Evolutionary conservation across 2,329 filamentous ascomycete genomes (phyloP), one percentile per base, ranked within the genome.

Genomic region (Helminthosporium solani): DNA sequence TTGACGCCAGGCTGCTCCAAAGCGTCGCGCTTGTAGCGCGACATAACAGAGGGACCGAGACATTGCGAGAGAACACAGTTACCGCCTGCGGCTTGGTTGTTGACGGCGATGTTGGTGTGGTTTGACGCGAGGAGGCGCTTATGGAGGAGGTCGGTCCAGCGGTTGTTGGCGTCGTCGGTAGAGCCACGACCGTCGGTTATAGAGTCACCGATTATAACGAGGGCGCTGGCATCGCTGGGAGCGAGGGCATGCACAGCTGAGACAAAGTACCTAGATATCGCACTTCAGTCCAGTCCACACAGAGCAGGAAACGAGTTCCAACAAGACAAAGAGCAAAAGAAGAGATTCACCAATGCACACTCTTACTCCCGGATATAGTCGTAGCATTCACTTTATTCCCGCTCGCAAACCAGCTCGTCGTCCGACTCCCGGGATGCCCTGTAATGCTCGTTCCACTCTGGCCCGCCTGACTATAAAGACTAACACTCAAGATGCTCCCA

Each of bases 31-130:
- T 84, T 78, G 52, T 85, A 77, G 2, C 83, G 79, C 78, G 50
- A 86, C 77, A 3, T 84, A 79, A 33, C 75, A 72, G 25, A 85
- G 2, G 84, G 84, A 0, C 85, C 84, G 0, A 85, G 73, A 0
- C 84, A 80, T 41, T 84, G 82, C 8, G 70, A 68, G 1, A 87
- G 75, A 2, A 87, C 75, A 0, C 82, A 72, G 64, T 87, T 87
- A n/a, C 84, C 85, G 35, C 84, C 84, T 1, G 84, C 84, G 1
- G 83, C 84, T 66, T 86, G 80, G 69, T 87, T 87, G 52, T 77
- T 73, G 11, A 87, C 68, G 11, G 77, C 76, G 40, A 87, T 75
- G 49, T 77, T 68, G 18, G 71, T 37, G 78, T 76, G 11, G 64
- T 52, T 8, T 64, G 60, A 37, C 20, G 39, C 36, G 57, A 53